Evolutionary conservation across 768 basidiomycete genomes (phyloP).

Genomic region (Jaapia argillacea): DNA sequence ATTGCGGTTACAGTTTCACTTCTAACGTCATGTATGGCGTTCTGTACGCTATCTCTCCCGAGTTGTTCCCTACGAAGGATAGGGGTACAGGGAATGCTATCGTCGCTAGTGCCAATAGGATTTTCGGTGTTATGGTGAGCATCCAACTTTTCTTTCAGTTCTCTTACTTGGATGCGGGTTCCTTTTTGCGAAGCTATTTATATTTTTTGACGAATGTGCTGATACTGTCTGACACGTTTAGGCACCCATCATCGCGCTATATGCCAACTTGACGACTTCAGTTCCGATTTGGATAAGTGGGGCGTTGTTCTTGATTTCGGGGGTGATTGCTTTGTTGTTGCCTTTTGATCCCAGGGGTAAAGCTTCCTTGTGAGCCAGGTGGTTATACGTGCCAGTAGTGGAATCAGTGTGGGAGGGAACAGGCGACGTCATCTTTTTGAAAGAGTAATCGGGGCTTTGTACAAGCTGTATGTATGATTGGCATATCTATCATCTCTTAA

Average conservation of each 20-base stretch:
- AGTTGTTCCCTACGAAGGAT: constrained; percentile 64
- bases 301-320: constrained; percentile 50
- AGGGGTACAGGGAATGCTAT: constrained; percentile 66
- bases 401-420: too few species aligned
- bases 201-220: not conserved
- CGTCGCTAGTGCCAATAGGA: constrained; percentile 44
- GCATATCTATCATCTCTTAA: too few species aligned
- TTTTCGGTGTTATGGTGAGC: constrained; percentile 63
- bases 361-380: constrained; percentile 62
- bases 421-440: too few species aligned
- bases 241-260: constrained; percentile 67
- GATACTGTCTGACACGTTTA: constrained; percentile 12
- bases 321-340: constrained; percentile 46
- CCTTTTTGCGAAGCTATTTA: too few species aligned
- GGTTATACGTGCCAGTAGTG: too few species aligned
- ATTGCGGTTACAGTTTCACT: constrained; percentile 63
- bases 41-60: constrained; percentile 58
- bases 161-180: too few species aligned
- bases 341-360: constrained; percentile 74
- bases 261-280: constrained; percentile 50
- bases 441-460: too few species aligned
- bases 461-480: too few species aligned
- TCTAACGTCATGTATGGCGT: constrained; percentile 74
- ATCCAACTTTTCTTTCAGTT: constrained; percentile 1
- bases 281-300: constrained; percentile 70